Evolutionary conservation across 495 filamentous ascomycete species (phyloP), one percentile per base, ranked within the genome.

Genomic region (Penicillium robsamsonii): DNA sequence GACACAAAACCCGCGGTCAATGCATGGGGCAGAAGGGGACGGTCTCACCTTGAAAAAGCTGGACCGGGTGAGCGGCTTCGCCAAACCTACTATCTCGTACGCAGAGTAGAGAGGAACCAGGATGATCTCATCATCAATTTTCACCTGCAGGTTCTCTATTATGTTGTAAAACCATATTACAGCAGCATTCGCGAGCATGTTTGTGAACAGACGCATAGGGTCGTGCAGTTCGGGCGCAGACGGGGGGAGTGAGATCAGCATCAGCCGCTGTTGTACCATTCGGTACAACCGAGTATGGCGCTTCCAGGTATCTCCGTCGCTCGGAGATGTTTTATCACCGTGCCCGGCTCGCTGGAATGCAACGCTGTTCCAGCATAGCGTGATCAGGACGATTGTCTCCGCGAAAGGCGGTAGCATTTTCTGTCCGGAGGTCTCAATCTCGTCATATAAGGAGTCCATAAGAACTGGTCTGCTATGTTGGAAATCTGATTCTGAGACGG

Each of bases 161-260:
- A 46, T 54, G 6, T 46, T 46, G 31, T 54, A 44, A 3, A 46
- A 46, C 52, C 52, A 54, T 44, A 54, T 46, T 2, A 54, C 43
- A 4, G 52, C 52, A 2, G 52, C 44, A 22, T 54, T 54, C 2
- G 52, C 52, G 6, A 54, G 42, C 52, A 54, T 54, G 25, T 54
- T 54, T 4, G 43, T 46, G 43, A 54, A 54, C 4, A 54, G 52
- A 1, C 52, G 52, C 52, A 54, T 46, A 2, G 52, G 52, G 12
- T 54, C 52, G 11, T 46, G 29, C 2, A 54, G 52, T 18, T 54
- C 42, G 1, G 43, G 42, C 30, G 52, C 22, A 2, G 42, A 54
- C 0, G 52, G n/a, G 9, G 52, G 52, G 5, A 54, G 33, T 4
- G 52, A 54, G 13, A 54, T n/a, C 2, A 54, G 20, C 52, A 54